Conservation (phyloP, 805 yeast species). For the Pichia deserticola region DNA sequence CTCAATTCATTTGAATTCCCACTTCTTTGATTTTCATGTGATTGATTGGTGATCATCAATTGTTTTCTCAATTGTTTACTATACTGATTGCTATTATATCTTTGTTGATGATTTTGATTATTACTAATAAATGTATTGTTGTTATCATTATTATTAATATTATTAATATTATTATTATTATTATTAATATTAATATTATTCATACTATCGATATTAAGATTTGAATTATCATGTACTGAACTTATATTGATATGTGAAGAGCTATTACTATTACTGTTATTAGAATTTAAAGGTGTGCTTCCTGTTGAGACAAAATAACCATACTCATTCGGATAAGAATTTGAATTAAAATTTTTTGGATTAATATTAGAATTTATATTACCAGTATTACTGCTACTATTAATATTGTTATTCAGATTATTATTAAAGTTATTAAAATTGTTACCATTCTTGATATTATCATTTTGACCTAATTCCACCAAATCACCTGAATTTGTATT, state of each 20-base stretch:
- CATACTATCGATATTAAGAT: background rate
- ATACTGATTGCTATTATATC: constrained; percentile 4
- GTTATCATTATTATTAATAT: background rate
- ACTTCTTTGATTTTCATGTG: constrained; percentile 10
- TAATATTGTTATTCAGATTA: background rate
- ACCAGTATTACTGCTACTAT: background rate
- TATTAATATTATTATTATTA: background rate
- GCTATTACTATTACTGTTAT: background rate
- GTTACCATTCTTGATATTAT: background rate
- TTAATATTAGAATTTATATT: background rate
- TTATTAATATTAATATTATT: background rate
- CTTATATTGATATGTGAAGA: too few relatives aligned
- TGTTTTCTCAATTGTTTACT: constrained; percentile 6
- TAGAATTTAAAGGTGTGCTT: background rate
- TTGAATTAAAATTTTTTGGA: background rate
- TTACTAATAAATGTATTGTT: background rate
- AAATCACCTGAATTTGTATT: constrained; percentile 13
- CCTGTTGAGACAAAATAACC: background rate
- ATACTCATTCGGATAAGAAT: background rate
- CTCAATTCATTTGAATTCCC: constrained; percentile 3
- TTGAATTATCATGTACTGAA: too few relatives aligned
- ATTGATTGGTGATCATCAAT: constrained; percentile 25
- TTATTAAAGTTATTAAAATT: background rate
- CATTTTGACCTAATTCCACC: constrained; percentile 12
- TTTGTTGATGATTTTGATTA: background rate